A percentile compares a stretch with the other conserved stretches of the same genome.
Conservation (phyloP, 1,284 basidiomycete genomes). For the Heimioporus retisporus region DNA sequence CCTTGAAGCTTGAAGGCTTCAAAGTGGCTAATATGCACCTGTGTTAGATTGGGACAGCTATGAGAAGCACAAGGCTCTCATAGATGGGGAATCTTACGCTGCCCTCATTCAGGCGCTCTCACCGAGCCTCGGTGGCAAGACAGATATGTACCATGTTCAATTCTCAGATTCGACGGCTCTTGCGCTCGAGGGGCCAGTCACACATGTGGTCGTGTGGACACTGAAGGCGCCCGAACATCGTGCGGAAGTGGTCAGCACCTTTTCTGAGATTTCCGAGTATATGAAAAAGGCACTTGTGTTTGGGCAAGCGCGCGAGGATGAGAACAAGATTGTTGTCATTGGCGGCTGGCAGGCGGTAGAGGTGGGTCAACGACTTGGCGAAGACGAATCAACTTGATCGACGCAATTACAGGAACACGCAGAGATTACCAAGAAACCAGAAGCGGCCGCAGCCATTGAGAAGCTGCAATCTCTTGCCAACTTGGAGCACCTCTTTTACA, state of each 20-base stretch:
- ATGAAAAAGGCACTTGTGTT: slow-evolving; percentile 29
- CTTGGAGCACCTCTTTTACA: slow-evolving; percentile 20
- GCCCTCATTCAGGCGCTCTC: slow-evolving; percentile 16
- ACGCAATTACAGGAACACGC: slow-evolving; percentile 18
- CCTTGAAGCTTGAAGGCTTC: not conserved
- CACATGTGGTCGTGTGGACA: slow-evolving; percentile 27
- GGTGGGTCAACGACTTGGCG: slow-evolving; percentile 22
- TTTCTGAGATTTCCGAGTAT: slow-evolving; percentile 24
- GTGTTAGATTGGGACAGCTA: slow-evolving; percentile 39
- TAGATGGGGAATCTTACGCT: slow-evolving; percentile 16
- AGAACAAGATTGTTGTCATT: slow-evolving; percentile 33
- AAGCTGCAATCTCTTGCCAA: slow-evolving; percentile 18
- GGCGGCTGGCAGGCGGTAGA: slow-evolving; percentile 35
- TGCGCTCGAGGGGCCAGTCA: slow-evolving; percentile 30
- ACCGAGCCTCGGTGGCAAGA: slow-evolving; percentile 6
- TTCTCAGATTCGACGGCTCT: slow-evolving; percentile 26
- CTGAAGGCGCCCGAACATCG: slow-evolving; percentile 37
- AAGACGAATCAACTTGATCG: not conserved
- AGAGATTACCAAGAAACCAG: slow-evolving; percentile 18
- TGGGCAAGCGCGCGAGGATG: slow-evolving; percentile 32
- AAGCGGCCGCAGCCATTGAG: slow-evolving; percentile 6
- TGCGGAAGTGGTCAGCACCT: slow-evolving; percentile 14
- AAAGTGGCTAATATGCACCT: not conserved
- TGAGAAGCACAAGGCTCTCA: slow-evolving; percentile 28
- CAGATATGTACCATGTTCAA: slow-evolving; percentile 34